phyloP scores from a whole-genome alignment of 192 early-diverging fungal species.

The Gigaspora rosea region DNA sequence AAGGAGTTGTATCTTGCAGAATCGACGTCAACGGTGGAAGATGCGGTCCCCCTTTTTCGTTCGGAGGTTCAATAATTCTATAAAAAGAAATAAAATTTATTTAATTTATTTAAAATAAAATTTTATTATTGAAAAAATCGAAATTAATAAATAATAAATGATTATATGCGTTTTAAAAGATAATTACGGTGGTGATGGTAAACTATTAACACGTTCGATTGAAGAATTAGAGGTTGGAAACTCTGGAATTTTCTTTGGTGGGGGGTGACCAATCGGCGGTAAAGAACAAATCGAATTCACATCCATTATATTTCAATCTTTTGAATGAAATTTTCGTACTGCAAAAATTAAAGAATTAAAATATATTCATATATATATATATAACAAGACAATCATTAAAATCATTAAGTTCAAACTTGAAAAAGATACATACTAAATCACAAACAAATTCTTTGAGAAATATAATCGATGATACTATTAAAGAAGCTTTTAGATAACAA shows the following conservation, averaged over 20 bases:
- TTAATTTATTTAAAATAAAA: background rate
- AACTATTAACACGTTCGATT: background rate
- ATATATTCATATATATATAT: too few relatives aligned
- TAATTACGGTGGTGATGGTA: conserved; percentile 5
- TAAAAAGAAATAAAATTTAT: background rate
- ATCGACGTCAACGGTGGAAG: background rate
- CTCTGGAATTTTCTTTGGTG: background rate
- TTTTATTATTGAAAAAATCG: background rate
- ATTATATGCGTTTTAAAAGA: background rate
- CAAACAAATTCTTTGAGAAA: too few relatives aligned
- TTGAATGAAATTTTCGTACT: background rate
- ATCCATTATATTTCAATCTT: background rate
- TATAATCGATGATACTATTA: too few relatives aligned
- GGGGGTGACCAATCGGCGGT: background rate
- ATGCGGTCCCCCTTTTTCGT: background rate
- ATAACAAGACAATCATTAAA: too few relatives aligned
- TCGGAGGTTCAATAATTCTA: background rate
- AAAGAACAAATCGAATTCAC: background rate
- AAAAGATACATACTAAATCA: too few relatives aligned
- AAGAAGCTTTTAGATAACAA: too few relatives aligned
- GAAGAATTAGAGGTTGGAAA: background rate
- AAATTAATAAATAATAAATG: background rate
- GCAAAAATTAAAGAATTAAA: too few relatives aligned
- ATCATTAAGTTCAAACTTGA: too few relatives aligned
- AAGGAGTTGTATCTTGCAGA: background rate